A percentile compares a stretch with the other conserved stretches of the same genome.
phyloP scores from a whole-genome alignment of 345 rosid species.

The Gynandropsis gynandra region DNA sequence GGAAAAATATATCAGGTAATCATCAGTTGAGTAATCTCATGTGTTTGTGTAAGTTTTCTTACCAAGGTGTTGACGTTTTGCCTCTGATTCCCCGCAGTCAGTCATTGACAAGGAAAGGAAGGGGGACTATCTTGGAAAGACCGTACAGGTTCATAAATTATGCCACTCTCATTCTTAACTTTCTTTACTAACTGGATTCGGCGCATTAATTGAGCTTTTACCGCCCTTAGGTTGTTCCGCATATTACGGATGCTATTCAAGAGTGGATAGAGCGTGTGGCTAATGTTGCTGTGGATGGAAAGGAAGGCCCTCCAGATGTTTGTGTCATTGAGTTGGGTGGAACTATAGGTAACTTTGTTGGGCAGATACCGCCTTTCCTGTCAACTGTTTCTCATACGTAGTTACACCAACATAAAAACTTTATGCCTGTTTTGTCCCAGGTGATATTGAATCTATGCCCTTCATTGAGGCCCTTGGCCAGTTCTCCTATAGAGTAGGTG shows the following conservation, averaged over 20 bases:
- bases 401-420: slow-evolving; percentile 2
- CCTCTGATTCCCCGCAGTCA: slow-evolving; percentile 34
- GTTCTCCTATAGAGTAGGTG: slow-evolving; percentile 89
- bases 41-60: no score
- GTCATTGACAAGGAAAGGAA: slow-evolving; percentile 85
- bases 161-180: slow-evolving; percentile 8
- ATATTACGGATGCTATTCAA: slow-evolving; percentile 89
- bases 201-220: slow-evolving; percentile 16
- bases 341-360: slow-evolving; percentile 58
- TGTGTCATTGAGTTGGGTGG: slow-evolving; percentile 99
- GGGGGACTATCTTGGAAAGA: slow-evolving; percentile 96
- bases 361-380: background rate
- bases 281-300: slow-evolving; percentile 71
- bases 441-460: slow-evolving; percentile 97
- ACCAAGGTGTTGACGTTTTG: background rate
- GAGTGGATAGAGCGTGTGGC: slow-evolving; percentile 97
- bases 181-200: slow-evolving; percentile 1
- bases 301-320: slow-evolving; percentile 86
- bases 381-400: background rate
- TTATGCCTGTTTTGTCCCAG: slow-evolving; percentile 34
- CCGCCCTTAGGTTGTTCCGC: slow-evolving; percentile 73
- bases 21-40: slow-evolving; percentile 3
- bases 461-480: slow-evolving; percentile 96
- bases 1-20: slow-evolving; percentile 81
- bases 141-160: slow-evolving; percentile 64